Base-by-base conservation (phyloP, 805 yeast genomes). In the Lachancea mirantina region DNA sequence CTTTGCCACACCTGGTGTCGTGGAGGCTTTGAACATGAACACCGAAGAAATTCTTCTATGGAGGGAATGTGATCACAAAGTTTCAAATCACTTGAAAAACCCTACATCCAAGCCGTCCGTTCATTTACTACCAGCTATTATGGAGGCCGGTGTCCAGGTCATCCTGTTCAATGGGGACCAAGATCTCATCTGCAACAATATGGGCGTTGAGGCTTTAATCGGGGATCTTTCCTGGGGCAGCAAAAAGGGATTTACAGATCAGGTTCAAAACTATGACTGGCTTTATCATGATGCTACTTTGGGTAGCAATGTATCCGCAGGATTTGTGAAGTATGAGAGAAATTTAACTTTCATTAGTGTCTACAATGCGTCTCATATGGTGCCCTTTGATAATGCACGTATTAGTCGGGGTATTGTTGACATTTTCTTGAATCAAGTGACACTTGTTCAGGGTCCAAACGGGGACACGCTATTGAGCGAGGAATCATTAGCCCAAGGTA, bases 351-450 rank as follows among this genome's bases (percentile, higher is more conserved):
- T 80, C 52, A 75, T 83, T 19, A 74, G 75, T 36, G 74, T 89
- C 2, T 72, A 60, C 52, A 74, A 84, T 45, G 75, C 95, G 0
- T 80, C 95, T 3, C 97, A 92, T 52, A 89, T 92, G 97, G 92
- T 87, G 16, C 95, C 97, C 1, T 78, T 72, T 43, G 96, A 88
- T 53, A 61, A 73, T 32, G 82, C 92, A 2, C 74, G 68, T 28
- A 67, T 72, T 17, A 72, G 88, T 6, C 67, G 87, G 43, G 84
- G 85, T 11, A 58, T 88, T 39, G 60, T 87, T 24, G 87, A 84
- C 34, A 53, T 65, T n/a, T 46, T 45, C 23, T 26, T 53, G 32
- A 66, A 60, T 59, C 67, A 55, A 65, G 76, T 62, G 57, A 76
- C 62, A 59, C 72, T 57, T 62, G 67, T 40, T 61, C 75, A 72